These are phyloP conservation scores for Stramenopiles sp. DNA, from an alignment of 352 stramenopile species.

Conservation along the genomic window DNA sequence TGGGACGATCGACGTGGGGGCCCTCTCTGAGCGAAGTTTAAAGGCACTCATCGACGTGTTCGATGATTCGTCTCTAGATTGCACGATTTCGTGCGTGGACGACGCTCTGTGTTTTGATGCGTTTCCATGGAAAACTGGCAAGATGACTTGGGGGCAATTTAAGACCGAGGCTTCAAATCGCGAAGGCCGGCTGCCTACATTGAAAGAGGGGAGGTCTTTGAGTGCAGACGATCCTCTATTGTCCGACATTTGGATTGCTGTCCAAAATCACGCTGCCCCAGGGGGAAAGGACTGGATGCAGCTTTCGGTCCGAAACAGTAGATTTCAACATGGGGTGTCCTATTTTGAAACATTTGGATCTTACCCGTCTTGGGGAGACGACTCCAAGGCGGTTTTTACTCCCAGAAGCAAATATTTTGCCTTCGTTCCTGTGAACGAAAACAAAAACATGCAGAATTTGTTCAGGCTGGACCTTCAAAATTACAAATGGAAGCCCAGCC, in stretches of 20 bases:
- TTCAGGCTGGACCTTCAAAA: background rate
- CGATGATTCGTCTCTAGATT: background rate
- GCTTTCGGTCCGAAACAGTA: background rate
- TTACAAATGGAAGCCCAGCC: background rate
- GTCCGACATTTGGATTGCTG: background rate
- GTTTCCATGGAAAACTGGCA: background rate
- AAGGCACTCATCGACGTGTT: background rate
- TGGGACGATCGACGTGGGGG: background rate
- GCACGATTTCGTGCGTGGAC: background rate
- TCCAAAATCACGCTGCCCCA: background rate
- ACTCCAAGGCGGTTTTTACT: background rate
- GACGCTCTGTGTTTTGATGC: background rate
- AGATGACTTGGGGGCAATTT: background rate
- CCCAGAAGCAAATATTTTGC: conserved; percentile 7
- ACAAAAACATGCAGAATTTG: no score
- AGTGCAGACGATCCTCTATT: background rate
- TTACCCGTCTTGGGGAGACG: background rate
- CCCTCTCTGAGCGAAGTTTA: background rate
- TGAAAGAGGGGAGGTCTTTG: background rate
- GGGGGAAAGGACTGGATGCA: background rate
- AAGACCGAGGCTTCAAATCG: background rate
- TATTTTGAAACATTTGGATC: background rate
- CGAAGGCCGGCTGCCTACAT: background rate
- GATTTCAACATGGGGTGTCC: background rate
- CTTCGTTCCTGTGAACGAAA: background rate